Base-by-base conservation (phyloP, 345 rosid species). In the Rhizophora mangle region DNA sequence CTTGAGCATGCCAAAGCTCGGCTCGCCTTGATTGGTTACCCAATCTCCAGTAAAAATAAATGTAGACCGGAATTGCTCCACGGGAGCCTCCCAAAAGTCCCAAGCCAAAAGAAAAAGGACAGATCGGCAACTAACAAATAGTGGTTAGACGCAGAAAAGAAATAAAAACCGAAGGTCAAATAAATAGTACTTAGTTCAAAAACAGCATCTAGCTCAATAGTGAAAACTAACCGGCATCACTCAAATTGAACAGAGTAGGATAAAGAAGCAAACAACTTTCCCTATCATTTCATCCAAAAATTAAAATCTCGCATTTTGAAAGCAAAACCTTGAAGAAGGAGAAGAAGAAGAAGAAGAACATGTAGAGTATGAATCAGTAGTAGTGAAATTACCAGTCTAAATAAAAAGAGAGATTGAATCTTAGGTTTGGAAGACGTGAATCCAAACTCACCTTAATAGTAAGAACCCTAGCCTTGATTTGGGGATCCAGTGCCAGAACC, bases 401-500 rank as follows among this genome's bases (percentile, higher is more conserved):
- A 43, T 9, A 58, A 68, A 56, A 53, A 46, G 36, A 29, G 63
- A 19, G 62, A 39, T 16, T 20, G 27, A 73, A 18, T 36, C n/a
- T 64, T 59, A 65, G 64, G 53, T 19, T 8, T 20, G 39, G 29
- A 26, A 24, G 52, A 65, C 47, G 21, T 8, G 10, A 19, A 39
- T 16, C 20, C 9, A 58, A 21, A 56, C 55, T 32, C 1, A 64
- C 18, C 24, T 32, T 70, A 53, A 6, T 19, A 26, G 72, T 19
- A 60, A 43, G 69, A 81, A 74, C 74, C 77, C 83, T 43, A 43
- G 49, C 49, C 18, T 13, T 77, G 83, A 81, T 79, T 74, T 69
- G 60, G 64, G 80, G 83, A 81, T 79, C 80, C 72, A 71, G 52
- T 3, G 49, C 47, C 47, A 10, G 47, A 10, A 39, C 13, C 15